Conservation (phyloP, 805 yeast species). For the Hanseniaspora jakobsenii region DNA sequence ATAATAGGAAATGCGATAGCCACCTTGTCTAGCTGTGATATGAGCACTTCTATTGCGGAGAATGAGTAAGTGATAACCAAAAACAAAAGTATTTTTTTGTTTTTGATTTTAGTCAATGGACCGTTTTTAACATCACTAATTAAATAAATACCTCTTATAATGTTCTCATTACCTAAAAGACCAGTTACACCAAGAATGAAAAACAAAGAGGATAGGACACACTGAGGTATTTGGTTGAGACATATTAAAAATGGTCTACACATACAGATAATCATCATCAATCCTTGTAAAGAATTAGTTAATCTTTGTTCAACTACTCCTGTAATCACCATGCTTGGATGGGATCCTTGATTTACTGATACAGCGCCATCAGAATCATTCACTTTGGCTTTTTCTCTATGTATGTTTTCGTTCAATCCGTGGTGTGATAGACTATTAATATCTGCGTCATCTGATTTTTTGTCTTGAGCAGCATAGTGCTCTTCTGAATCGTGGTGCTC, state of each 20-base stretch:
- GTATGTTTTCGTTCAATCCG: no score
- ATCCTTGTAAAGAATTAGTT: slow-evolving; percentile 75
- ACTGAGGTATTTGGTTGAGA: slow-evolving; percentile 78
- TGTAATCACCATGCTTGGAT: slow-evolving; percentile 24
- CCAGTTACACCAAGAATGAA: slow-evolving; percentile 88
- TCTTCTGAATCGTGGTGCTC: no score
- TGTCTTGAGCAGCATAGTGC: no score
- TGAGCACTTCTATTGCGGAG: slow-evolving; percentile 68
- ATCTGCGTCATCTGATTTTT: slow-evolving; percentile 13
- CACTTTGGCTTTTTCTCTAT: no score
- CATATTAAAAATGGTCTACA: slow-evolving; percentile 73
- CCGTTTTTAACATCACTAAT: slow-evolving; percentile 42
- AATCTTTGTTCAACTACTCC: slow-evolving; percentile 81
- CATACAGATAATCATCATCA: slow-evolving; percentile 78
- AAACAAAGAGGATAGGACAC: slow-evolving; percentile 82
- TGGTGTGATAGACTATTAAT: background rate
- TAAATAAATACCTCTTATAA: slow-evolving; percentile 49
- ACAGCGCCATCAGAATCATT: no score
- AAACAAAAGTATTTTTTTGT: slow-evolving; percentile 38
- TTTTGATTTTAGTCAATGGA: slow-evolving; percentile 28
- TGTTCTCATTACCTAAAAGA: slow-evolving; percentile 51
- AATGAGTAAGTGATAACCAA: slow-evolving; percentile 50
- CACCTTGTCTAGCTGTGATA: slow-evolving; percentile 64
- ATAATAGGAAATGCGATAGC: slow-evolving; percentile 94
- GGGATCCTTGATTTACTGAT: no score